phyloP scores from a whole-genome alignment of 1,284 basidiomycete genomes.

The Caloboletus firmus region DNA sequence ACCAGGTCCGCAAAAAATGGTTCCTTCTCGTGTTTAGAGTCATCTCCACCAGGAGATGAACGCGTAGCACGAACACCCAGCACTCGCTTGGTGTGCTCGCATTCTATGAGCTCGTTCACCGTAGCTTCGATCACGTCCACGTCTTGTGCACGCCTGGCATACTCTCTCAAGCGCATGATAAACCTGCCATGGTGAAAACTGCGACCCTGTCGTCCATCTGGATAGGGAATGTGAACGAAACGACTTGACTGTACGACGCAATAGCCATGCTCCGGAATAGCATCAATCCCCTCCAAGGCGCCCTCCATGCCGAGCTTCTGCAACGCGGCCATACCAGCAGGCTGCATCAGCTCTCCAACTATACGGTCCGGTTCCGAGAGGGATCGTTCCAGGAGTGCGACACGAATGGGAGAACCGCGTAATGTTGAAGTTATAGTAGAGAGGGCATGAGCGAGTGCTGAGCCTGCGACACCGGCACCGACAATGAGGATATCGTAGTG shows the following conservation, averaged over 20 bases:
- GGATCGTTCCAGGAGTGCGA: conserved; percentile 85
- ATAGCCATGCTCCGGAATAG: conserved; percentile 85
- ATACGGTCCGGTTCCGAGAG: conserved; percentile 93
- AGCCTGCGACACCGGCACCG: conserved; percentile 88
- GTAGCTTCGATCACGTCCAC: conserved; percentile 84
- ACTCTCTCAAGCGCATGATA: conserved; percentile 75
- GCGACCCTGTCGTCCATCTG: conserved; percentile 67
- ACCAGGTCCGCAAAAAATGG: conserved; percentile 75
- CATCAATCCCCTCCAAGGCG: conserved; percentile 84
- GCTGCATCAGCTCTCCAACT: conserved; percentile 96
- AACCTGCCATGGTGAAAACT: conserved; percentile 97
- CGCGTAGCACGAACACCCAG: conserved; percentile 62
- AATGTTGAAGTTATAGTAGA: conserved; percentile 46
- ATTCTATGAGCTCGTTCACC: conserved; percentile 72
- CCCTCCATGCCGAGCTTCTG: conserved; percentile 74
- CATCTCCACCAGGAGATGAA: conserved; percentile 27
- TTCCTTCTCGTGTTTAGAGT: conserved; percentile 43
- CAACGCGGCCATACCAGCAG: conserved; percentile 84
- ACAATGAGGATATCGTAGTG: conserved; percentile 81
- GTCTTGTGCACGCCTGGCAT: conserved; percentile 57
- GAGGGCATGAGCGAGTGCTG: conserved; percentile 71
- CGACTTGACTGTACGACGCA: conserved; percentile 72
- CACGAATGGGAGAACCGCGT: conserved; percentile 61
- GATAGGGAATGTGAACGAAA: conserved; percentile 88
- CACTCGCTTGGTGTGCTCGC: conserved; percentile 54